Percentiles rank a stretch among this genome's conserved stretches.
These are phyloP conservation scores for Metarhizium brunneum DNA, from an alignment of 2,329 filamentous ascomycete species.

Conservation along the genomic window DNA sequence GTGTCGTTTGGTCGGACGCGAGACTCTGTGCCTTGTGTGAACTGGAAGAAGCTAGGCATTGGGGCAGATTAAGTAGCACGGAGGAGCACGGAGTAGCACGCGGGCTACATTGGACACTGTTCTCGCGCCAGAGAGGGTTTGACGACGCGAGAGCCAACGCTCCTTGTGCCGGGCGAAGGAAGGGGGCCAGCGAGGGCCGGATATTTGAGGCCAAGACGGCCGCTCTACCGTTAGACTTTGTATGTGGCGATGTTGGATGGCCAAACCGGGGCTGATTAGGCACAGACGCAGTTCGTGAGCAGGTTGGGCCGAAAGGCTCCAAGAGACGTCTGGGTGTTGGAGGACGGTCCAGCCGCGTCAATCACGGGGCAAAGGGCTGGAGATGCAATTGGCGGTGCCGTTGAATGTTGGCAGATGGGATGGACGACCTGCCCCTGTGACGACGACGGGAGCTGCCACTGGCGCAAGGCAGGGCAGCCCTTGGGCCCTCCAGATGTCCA, in stretches of 20 bases:
- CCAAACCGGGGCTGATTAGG: not conserved
- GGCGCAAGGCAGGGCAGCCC: too few relatives aligned
- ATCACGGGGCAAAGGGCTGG: too few relatives aligned
- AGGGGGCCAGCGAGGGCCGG: not conserved
- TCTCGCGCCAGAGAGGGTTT: not conserved
- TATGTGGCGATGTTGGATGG: not conserved
- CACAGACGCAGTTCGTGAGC: not conserved
- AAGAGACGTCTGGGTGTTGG: not conserved
- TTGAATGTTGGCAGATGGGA: too few relatives aligned
- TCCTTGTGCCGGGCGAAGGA: not conserved
- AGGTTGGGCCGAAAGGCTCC: not conserved
- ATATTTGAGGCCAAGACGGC: not conserved
- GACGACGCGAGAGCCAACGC: conserved; percentile 1
- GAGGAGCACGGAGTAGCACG: conserved; percentile 1
- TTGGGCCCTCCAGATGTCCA: too few relatives aligned
- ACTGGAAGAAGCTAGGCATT: conserved; percentile 59
- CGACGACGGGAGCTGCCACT: too few relatives aligned
- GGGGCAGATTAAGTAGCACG: conserved; percentile 4
- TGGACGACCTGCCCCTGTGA: too few relatives aligned
- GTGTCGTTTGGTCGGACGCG: conserved; percentile 42
- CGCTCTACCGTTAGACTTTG: not conserved
- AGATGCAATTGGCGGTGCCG: too few relatives aligned
- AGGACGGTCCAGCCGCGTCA: too few relatives aligned
- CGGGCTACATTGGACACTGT: not conserved
- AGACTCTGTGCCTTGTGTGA: conserved; percentile 56